Base-by-base conservation (phyloP, 345 rosid species). In the Conringia planisiliqua region DNA sequence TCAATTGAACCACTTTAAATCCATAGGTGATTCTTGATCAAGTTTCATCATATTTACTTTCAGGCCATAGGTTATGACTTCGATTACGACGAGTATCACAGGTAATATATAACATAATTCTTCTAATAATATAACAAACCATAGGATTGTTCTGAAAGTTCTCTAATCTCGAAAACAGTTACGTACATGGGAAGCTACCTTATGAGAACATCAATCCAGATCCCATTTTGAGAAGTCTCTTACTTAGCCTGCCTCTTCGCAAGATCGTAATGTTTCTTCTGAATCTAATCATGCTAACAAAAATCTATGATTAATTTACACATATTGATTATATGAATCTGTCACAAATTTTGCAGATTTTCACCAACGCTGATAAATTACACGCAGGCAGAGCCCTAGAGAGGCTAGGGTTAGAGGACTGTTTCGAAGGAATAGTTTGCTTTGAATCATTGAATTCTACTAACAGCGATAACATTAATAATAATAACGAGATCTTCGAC, bases 351-450 rank as follows among this genome's bases (percentile, higher is more conserved):
- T 65, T 27, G 46, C 73, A 92, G 97, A 87, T 92, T 14, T 92
- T 92, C 75, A 92, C 97, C 17, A 92, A 92, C 74, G 93, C 93
- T 0, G 92, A 89, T 74, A 83, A 75, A 68, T 65, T 83, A 20
- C 97, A 92, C 50, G 90, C 90, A 1, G 86, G 75, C 4, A 84
- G 85, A 68, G 92, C 78, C 38, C 88, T 92, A 12, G 77, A 78
- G 71, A 85, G 78, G 84, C 92, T 92, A 40, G 92, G 96, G 35
- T 66, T 92, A 39, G 88, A 86, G 55, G 93, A 87, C 63, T 92
- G 96, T 72, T 92, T 92, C 36, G 87, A 89, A 82, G 93, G 93
- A 81, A 83, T 90, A 26, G 73, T 92, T 29, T 89, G 96, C 71
- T 92, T 89, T 52, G 97, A 92, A 76, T 89, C 90, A 2, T 82